phyloP scores from a whole-genome alignment of 148 eudicot genomes.

The Vaccinium macrocarpon region DNA sequence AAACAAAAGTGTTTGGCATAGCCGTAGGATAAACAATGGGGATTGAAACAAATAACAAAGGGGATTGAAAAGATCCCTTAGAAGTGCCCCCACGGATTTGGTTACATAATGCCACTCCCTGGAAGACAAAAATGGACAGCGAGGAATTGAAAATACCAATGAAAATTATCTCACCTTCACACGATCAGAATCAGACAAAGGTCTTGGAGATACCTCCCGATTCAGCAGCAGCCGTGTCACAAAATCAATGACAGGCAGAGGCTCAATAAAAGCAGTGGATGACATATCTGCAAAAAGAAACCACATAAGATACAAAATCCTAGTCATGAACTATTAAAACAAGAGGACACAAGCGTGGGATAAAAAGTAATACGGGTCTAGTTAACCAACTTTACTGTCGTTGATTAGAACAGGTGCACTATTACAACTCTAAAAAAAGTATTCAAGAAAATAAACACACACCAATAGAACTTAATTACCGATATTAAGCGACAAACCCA shows the following conservation, averaged over 20 bases:
- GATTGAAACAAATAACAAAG: no score
- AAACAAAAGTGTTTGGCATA: not conserved
- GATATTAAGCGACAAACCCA: slow-evolving; percentile 81
- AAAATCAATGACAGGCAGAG: slow-evolving; percentile 69
- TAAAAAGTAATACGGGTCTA: not conserved
- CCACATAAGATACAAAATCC: slow-evolving; percentile 5
- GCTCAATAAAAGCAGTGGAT: slow-evolving; percentile 77
- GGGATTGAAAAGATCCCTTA: no score
- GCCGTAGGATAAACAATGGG: no score
- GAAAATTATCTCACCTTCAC: slow-evolving; percentile 44
- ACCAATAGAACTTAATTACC: slow-evolving; percentile 25
- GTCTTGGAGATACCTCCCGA: slow-evolving; percentile 57
- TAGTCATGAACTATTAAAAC: not conserved
- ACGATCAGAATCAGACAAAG: slow-evolving; percentile 74
- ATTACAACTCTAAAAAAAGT: not conserved
- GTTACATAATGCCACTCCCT: not conserved
- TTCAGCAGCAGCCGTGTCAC: slow-evolving; percentile 55
- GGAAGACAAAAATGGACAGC: not conserved
- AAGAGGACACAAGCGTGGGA: not conserved
- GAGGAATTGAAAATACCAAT: not conserved
- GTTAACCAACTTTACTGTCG: not conserved
- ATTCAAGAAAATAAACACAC: not conserved
- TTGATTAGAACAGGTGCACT: not conserved
- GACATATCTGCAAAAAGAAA: slow-evolving; percentile 59
- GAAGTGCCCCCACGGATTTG: no score